phyloP scores from a whole-genome alignment of 2,329 filamentous ascomycete species.

The Penicillium sp. region DNA sequence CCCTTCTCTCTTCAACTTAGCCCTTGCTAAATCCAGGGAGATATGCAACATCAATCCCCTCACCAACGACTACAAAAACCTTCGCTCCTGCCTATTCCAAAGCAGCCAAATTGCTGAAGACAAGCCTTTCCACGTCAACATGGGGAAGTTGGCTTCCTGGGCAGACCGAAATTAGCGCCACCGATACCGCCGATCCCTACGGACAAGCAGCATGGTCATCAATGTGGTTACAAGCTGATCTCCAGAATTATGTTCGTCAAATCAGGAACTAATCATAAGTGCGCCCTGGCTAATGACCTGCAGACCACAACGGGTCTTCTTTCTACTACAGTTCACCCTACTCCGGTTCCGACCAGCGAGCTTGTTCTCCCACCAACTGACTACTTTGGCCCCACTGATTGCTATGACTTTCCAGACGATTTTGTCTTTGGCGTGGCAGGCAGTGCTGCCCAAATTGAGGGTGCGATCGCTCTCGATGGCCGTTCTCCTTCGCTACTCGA shows the following conservation, averaged over 20 bases:
- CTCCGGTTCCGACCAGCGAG: conserved; percentile 55
- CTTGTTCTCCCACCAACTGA: conserved; percentile 57
- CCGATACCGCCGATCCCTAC: conserved; percentile 31
- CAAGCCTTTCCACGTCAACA: conserved; percentile 27
- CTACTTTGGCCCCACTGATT: conserved; percentile 47
- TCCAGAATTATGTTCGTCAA: conserved; percentile 30
- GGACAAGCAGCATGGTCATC: conserved; percentile 40
- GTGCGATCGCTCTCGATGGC: conserved; percentile 43
- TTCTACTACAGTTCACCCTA: conserved; percentile 56
- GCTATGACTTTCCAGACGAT: conserved; percentile 35
- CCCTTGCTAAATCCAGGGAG: conserved; percentile 15
- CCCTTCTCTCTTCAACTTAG: neutral
- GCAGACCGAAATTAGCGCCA: conserved; percentile 27
- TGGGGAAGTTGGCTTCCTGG: conserved; percentile 39
- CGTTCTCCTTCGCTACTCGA: conserved; percentile 42
- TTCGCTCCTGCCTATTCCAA: conserved; percentile 30
- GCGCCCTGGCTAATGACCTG: neutral
- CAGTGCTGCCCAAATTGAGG: conserved; percentile 48
- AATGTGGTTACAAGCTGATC: conserved; percentile 31
- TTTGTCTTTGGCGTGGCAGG: conserved; percentile 48
- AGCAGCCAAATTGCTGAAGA: conserved; percentile 25
- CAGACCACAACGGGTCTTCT: conserved; percentile 40
- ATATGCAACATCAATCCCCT: conserved; percentile 33
- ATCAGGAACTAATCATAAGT: neutral
- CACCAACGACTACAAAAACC: conserved; percentile 29